Conservation (phyloP, 192 early-diverging fungal species). For the Backusella morwellensis region DNA sequence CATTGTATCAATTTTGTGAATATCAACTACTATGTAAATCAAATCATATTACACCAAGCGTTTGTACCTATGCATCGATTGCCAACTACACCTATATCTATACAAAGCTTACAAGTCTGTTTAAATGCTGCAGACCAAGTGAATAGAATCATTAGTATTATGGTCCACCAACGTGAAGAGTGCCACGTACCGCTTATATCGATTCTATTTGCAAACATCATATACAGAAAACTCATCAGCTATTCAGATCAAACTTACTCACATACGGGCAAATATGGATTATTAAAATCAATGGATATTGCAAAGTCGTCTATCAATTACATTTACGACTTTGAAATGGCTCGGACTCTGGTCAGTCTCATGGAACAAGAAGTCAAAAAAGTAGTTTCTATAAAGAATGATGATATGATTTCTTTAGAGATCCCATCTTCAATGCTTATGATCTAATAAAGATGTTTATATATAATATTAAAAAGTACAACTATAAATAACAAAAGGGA, state of each 20-base stretch:
- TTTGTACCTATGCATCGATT: constrained; percentile 30
- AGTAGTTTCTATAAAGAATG: background rate
- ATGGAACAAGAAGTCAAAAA: constrained; percentile 27
- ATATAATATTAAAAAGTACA: background rate
- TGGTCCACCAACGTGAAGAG: constrained; percentile 26
- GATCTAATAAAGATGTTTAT: background rate
- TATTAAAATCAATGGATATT: constrained; percentile 25
- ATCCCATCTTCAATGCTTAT: background rate
- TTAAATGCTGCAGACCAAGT: constrained; percentile 26
- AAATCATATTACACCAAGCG: constrained; percentile 31
- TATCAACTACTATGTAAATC: constrained; percentile 32
- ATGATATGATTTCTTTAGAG: background rate
- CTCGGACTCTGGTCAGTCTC: constrained; percentile 21
- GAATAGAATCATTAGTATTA: constrained; percentile 17
- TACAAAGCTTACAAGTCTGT: constrained; percentile 27
- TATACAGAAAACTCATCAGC: constrained; percentile 22
- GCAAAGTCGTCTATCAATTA: constrained; percentile 24
- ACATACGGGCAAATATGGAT: constrained; percentile 15
- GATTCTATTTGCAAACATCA: constrained; percentile 29
- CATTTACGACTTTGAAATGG: constrained; percentile 36
- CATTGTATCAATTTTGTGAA: constrained; percentile 28
- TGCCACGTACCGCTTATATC: constrained; percentile 32
- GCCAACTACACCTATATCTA: constrained; percentile 23
- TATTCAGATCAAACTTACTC: constrained; percentile 20
- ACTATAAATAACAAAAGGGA: background rate